Percentiles rank a stretch among this genome's conserved stretches.
Conservation (phyloP, 352 stramenopile genomes). For the Globisporangium acanthophoron region DNA sequence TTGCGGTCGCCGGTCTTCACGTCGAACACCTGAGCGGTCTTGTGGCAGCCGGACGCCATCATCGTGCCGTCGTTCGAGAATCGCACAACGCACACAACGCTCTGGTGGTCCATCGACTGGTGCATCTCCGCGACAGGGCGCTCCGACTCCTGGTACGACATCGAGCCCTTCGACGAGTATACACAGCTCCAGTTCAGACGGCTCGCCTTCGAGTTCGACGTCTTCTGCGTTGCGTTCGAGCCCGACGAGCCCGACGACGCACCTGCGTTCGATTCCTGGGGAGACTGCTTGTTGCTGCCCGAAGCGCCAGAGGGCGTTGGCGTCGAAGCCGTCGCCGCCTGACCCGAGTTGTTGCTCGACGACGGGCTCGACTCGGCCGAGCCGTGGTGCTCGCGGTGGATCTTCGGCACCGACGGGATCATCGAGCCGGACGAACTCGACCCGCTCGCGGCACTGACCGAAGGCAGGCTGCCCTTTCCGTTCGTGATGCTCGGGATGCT, state of each 20-base stretch:
- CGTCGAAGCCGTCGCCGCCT: slow-evolving; percentile 22
- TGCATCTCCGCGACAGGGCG: slow-evolving; percentile 80
- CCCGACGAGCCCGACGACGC: slow-evolving; percentile 21
- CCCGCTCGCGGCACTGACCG: slow-evolving; percentile 24
- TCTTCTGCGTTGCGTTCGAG: slow-evolving; percentile 65
- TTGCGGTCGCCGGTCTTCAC: slow-evolving; percentile 82
- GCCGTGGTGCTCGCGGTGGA: slow-evolving; percentile 46
- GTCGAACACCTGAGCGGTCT: slow-evolving; percentile 84
- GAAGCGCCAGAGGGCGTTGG: slow-evolving; percentile 20
- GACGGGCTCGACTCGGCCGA: slow-evolving; percentile 56
- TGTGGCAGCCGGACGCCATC: slow-evolving; percentile 84
- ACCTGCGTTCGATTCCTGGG: slow-evolving; percentile 11
- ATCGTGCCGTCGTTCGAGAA: slow-evolving; percentile 82
- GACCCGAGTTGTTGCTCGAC: slow-evolving; percentile 23
- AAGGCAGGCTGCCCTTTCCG: slow-evolving; percentile 49
- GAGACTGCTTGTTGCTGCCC: slow-evolving; percentile 16
- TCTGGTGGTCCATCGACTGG: slow-evolving; percentile 87
- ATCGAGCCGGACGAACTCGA: slow-evolving; percentile 18
- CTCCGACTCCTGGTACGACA: slow-evolving; percentile 72
- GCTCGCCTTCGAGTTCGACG: slow-evolving; percentile 71
- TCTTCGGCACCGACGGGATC: slow-evolving; percentile 47
- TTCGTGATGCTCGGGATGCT: slow-evolving; percentile 67
- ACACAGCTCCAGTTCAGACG: slow-evolving; percentile 84
- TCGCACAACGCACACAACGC: slow-evolving; percentile 82
- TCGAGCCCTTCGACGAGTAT: slow-evolving; percentile 67